Base-by-base conservation (phyloP, 164 flowering plant species). In the Magnolia officinalis region DNA sequence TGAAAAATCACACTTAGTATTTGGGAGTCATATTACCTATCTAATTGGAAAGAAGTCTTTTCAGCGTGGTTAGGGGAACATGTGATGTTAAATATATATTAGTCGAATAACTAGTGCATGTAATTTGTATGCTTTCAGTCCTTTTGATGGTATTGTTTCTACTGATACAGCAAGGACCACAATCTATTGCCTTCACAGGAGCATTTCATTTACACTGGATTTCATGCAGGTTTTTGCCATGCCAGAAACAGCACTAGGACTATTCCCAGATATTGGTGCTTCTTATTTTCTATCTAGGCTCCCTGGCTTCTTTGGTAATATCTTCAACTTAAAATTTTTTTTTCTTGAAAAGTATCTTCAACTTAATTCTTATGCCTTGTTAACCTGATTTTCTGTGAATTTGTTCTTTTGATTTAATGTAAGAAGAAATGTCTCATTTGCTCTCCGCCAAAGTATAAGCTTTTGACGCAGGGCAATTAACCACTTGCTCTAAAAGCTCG, bases 191-290 rank as follows among this genome's bases (percentile, higher is more conserved):
- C 50, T 68, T 1, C 20, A 37, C 29, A 45, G 29, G 31, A 16
- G 1, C 8, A 37, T 68, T 31, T 37, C 8, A 29, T 29, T 37
- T 68, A 7, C 14, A 19, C n/a, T 68, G 71, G 71, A 24, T 67
- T 72, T 75, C 67, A 71, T 83, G 74, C 87, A 95, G 99, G 87
- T 93, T 50, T 95, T 95, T 87, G 97, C 98, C 18, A 95, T 92
- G 98, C 99, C 97, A 71, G 99, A 95, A 87, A 92, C 98, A 78
- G 88, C 92, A 75, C 80, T 93, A 76, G 98, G 98, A n/a, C 90
- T 93, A 67, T 91, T 92, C 76, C 99, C 99, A 63, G 99, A 95
- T 86, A 82, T 91, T 16, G 99, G 99, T 49, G 95, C 99, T 73
- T 88, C 99, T 23, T 92, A 87, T 81, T 93, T 83, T 83, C 85